Evolutionary conservation across 352 stramenopile species (phyloP).

Genomic region (Pythium biforme): DNA sequence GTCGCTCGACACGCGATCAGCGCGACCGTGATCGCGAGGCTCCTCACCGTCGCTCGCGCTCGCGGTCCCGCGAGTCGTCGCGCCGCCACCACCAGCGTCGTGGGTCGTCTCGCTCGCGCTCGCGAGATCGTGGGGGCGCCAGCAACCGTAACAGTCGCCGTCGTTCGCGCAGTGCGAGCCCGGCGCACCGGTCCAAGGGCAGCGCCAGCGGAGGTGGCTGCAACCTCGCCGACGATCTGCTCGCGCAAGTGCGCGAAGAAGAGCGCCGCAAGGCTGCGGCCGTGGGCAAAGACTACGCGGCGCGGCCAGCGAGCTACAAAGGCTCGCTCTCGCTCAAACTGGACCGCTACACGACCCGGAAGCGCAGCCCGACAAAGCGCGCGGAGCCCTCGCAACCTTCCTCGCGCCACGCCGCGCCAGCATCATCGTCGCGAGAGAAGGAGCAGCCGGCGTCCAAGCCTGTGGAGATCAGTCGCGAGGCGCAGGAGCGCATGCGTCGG

Average conservation of each 20-base stretch:
- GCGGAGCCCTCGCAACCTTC: constrained; percentile 34
- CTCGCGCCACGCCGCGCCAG: not conserved
- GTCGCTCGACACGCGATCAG: constrained; percentile 24
- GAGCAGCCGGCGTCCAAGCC: constrained; percentile 6
- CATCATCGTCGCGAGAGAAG: constrained; percentile 1
- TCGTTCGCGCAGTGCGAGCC: constrained; percentile 34
- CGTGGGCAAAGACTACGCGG: constrained; percentile 88
- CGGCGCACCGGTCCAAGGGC: constrained; percentile 16
- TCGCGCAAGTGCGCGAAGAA: constrained; percentile 91
- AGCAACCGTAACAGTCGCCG: constrained; percentile 33
- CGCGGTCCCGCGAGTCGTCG: constrained; percentile 22
- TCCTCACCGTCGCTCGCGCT: constrained; percentile 21
- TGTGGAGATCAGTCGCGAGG: constrained; percentile 34
- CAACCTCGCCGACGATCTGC: constrained; percentile 67
- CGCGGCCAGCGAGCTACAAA: constrained; percentile 91
- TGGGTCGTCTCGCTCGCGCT: constrained; percentile 34
- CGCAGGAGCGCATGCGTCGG: constrained; percentile 65
- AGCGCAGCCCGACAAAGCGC: constrained; percentile 66
- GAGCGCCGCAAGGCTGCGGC: constrained; percentile 90
- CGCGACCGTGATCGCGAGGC: constrained; percentile 21
- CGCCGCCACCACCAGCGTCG: constrained; percentile 16
- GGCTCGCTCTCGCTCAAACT: constrained; percentile 90
- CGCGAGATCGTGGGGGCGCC: constrained; percentile 26
- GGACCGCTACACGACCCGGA: constrained; percentile 82
- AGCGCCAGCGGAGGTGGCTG: not conserved